phyloP scores from a whole-genome alignment of 2,329 filamentous ascomycete species.

The Xylaria sp. region DNA sequence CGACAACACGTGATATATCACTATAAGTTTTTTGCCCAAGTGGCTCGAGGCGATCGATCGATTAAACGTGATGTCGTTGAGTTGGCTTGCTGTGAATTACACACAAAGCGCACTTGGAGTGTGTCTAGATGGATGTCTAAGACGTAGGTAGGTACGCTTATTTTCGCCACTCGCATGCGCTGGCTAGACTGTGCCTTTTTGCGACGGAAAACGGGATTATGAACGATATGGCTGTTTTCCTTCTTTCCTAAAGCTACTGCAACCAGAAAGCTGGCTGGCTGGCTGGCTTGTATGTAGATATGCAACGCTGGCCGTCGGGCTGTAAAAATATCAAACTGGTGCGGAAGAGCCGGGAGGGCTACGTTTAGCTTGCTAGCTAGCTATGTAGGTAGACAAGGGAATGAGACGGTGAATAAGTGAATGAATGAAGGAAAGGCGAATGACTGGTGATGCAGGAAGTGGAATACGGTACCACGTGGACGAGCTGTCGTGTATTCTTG shows the following conservation, averaged over 20 bases:
- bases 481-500: not conserved
- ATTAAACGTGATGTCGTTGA: no score
- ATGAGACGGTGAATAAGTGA: not conserved
- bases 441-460: constrained; percentile 18
- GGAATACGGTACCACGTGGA: constrained; percentile 22
- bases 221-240: no score
- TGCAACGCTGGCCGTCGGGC: not conserved
- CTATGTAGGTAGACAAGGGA: not conserved
- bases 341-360: not conserved
- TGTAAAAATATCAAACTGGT: not conserved
- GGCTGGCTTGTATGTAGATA: not conserved
- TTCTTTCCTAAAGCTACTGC: no score
- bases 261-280: not conserved
- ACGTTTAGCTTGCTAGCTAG: not conserved
- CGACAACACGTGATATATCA: not conserved
- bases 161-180: no score
- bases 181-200: no score
- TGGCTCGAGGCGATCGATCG: no score
- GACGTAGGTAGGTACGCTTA: no score
- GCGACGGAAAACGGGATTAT: no score
- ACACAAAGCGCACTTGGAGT: no score
- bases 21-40: not conserved
- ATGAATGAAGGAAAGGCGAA: not conserved
- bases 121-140: no score
- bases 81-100: no score